Conservation (phyloP, 352 stramenopile genomes). For the Globisporangium solare region DNA sequence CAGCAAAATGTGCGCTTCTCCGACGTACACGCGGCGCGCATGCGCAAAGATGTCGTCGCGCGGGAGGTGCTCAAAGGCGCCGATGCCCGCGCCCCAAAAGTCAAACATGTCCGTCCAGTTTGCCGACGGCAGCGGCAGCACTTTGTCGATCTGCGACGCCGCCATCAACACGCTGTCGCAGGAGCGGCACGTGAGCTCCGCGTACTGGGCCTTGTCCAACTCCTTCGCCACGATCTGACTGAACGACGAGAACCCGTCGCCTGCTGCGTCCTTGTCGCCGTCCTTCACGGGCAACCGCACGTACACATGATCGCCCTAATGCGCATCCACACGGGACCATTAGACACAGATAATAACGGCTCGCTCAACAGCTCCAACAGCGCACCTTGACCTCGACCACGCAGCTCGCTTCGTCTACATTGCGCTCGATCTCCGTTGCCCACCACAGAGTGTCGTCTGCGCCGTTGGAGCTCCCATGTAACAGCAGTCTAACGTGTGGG, state of each 20-base stretch:
- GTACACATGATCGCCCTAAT: slow-evolving; percentile 51
- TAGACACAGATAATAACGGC: neutral
- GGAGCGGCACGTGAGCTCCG: slow-evolving; percentile 31
- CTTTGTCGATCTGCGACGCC: slow-evolving; percentile 34
- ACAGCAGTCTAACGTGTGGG: slow-evolving; percentile 27
- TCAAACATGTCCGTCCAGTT: slow-evolving; percentile 89
- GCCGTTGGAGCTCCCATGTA: neutral
- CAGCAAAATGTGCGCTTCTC: slow-evolving; percentile 58
- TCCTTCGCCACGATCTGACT: slow-evolving; percentile 40
- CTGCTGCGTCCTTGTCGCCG: slow-evolving; percentile 42
- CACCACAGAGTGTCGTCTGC: slow-evolving; percentile 20
- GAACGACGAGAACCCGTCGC: slow-evolving; percentile 51
- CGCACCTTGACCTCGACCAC: slow-evolving; percentile 9
- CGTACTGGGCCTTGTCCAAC: slow-evolving; percentile 40
- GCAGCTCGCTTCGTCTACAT: slow-evolving; percentile 37
- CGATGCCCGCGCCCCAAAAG: slow-evolving; percentile 76
- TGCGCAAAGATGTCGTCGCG: slow-evolving; percentile 61
- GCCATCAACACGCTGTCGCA: slow-evolving; percentile 26
- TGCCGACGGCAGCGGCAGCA: slow-evolving; percentile 64
- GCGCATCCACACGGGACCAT: no score
- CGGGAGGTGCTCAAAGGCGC: slow-evolving; percentile 77
- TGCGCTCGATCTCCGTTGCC: slow-evolving; percentile 50
- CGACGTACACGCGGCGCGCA: slow-evolving; percentile 45
- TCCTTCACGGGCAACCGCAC: slow-evolving; percentile 47
- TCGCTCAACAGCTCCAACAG: neutral